Evolutionary conservation across 2,329 filamentous ascomycete species (phyloP), one percentile per base, ranked within the genome.

Genomic region (Venturia oleaginea): DNA sequence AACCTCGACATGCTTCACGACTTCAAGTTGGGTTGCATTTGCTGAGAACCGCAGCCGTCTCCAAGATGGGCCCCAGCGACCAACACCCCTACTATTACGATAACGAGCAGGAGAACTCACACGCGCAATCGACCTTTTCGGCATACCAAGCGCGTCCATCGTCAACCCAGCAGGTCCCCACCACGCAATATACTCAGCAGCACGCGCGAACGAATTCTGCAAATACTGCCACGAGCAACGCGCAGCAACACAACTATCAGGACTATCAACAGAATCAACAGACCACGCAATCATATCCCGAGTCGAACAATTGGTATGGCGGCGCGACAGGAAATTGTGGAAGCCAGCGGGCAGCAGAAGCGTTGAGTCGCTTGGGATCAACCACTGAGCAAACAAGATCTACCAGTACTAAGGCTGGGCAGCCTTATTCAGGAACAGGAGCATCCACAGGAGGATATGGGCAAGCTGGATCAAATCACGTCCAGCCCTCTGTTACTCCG

Each of bases 11-110:
- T 57, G 51, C 51, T 27, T 27, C 22, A 27, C 11, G 11, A 10
- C 22, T 17, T 40, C n/a, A n/a, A n/a, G n/a, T 3, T 43, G 40
- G 15, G 15, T 27, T 27, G 22, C 46, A 51, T 13, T 51, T 51
- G n/a, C 46, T 34, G 30, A 57, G 30, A 34, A 17, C 30, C 30
- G 15, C 17, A 30, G 27, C 30, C 3, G 51, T 34, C 27, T 42
- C 46, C 34, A 59, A 15, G 6, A 64, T 64, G 55, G 40, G 63
- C 24, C 55, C 55, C 1, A 64, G 48, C 51, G 51, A 60, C 32
- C 57, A 64, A 19, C 32, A 61, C 38, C 27, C 27, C 10, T 64
- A 64, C 43, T 64, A 64, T 27, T 60, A 64, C 51, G 37, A 19
- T 30, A 34, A 30, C 8, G 37, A 64, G 3, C 46, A 32, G 30